Evolutionary conservation across 345 rosid species (phyloP).

Genomic region (Pistacia vera): DNA sequence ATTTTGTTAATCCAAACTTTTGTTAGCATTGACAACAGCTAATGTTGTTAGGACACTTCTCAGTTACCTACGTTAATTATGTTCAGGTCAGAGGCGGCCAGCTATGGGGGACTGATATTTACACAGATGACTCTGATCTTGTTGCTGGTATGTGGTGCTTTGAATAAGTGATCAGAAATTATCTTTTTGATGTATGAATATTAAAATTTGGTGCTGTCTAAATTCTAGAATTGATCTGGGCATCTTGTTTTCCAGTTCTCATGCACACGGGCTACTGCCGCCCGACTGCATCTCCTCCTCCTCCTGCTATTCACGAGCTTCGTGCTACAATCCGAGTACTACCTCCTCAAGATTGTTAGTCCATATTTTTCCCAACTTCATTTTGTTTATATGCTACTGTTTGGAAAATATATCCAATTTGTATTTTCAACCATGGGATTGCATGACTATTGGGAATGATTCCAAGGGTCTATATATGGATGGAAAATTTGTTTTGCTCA

Average conservation of each 20-base stretch:
- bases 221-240: constrained; percentile 23
- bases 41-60: constrained; percentile 9
- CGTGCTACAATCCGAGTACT: constrained; percentile 80
- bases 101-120: constrained; percentile 97
- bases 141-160: constrained; percentile 75
- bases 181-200: background rate
- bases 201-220: constrained; percentile 2
- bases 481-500: too few species aligned
- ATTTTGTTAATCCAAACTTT: background rate
- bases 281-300: constrained; percentile 96
- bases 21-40: constrained; percentile 1
- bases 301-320: constrained; percentile 92
- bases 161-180: background rate
- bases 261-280: constrained; percentile 99
- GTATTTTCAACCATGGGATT: background rate
- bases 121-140: constrained; percentile 97
- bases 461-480: too few species aligned
- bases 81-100: constrained; percentile 97
- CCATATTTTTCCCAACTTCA: background rate
- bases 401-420: background rate
- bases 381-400: background rate
- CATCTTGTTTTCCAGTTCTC: constrained; percentile 67
- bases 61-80: constrained; percentile 20
- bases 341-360: constrained; percentile 92
- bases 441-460: background rate